Conservation (phyloP, 345 rosid species). For the Eucalyptus tenuipes region DNA sequence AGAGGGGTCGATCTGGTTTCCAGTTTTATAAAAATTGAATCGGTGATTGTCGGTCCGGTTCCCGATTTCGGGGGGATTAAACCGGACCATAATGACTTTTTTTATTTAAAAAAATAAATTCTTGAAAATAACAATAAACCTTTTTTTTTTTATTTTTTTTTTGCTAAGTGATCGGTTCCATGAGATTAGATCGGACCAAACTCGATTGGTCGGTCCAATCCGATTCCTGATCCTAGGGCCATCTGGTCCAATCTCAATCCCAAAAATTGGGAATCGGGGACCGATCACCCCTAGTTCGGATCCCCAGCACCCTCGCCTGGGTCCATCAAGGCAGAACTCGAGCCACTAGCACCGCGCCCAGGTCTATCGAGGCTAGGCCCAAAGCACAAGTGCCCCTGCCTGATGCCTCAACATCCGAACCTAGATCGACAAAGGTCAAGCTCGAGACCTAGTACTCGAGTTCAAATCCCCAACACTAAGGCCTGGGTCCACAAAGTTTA, state of each 20-base stretch:
- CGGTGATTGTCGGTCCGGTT: fast-evolving
- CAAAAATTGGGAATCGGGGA: fast-evolving
- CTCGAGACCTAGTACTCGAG: fast-evolving
- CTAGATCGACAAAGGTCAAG: neutral
- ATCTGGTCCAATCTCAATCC: fast-evolving
- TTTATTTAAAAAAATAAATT: fast-evolving
- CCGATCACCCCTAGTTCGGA: fast-evolving
- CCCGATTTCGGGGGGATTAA: fast-evolving
- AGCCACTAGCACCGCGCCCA: fast-evolving
- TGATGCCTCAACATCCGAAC: neutral
- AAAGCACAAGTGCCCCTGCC: neutral
- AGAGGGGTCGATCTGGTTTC: fast-evolving
- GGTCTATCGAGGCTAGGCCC: fast-evolving
- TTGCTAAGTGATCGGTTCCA: too few species aligned
- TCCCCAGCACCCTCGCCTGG: fast-evolving
- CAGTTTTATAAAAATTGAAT: too few species aligned
- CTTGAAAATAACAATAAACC: too few species aligned
- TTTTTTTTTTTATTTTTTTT: too few species aligned
- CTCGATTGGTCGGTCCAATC: fast-evolving
- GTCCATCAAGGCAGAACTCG: fast-evolving
- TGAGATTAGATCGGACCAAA: too few species aligned
- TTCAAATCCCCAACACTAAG: neutral
- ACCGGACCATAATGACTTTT: fast-evolving
- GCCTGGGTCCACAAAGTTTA: neutral
- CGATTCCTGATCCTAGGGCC: fast-evolving